Base-by-base conservation (phyloP, 2,329 filamentous ascomycete species). In the Diplocarpon mali region DNA sequence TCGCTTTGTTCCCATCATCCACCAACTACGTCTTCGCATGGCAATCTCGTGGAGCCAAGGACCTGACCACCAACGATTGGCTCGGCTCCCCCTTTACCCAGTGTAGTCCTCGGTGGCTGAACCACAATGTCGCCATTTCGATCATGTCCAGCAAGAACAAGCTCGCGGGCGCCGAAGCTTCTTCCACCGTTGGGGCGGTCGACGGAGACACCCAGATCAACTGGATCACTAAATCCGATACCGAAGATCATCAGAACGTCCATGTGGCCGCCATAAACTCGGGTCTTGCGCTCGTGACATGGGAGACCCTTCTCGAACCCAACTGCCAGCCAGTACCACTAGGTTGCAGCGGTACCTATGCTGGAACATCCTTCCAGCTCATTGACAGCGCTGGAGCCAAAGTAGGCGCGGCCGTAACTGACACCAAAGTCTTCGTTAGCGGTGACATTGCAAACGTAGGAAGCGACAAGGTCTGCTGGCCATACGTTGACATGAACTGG, bases 391-490 rank as follows among this genome's bases (percentile, higher is more conserved):
- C 65, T 11, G 76, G 76, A 2, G 61, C 65, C 42, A 73, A 69
- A 56, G 63, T 77, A 30, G 76, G 75, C 15, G 62, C 66, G 13
- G 61, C 71, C 1, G 54, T 78, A 46, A 66, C 64, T 43, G 69
- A 67, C n/a, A 67, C 59, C 11, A 67, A 77, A 56, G 69, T 71
- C n/a, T 76, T 68, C 53, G 73, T 80, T 37, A 72, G 75, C 7
- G 76, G 76, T 32, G 76, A 80, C 54, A 77, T 80, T 67, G 74
- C 72, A 28, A 71, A 76, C 65, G 53, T 62, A n/a, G 72, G 76
- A 2, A 41, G 34, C 48, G 49, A 71, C 16, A 66, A 71, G 38
- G 67, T 80, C 53, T 80, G 76, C 67, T 80, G 73, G 74, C 74
- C 74, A 20, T 78, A 76, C 50, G 71, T 76, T 42, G 65, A 65